phyloP scores from a whole-genome alignment of 768 basidiomycete genomes.

The Agaricus subrufescens region DNA sequence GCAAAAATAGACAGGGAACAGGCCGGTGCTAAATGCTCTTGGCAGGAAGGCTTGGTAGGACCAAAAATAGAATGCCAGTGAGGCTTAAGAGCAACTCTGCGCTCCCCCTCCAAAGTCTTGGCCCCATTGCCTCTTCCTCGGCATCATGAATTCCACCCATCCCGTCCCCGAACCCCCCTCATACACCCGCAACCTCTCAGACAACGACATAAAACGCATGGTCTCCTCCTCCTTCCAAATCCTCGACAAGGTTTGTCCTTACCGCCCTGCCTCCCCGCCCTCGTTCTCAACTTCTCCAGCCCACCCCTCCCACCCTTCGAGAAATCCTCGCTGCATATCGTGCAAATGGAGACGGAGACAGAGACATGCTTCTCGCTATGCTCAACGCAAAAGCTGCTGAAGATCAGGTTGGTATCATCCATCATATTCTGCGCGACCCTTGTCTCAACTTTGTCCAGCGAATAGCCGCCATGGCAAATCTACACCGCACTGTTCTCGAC shows the following conservation, averaged over 20 bases:
- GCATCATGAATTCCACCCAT: conserved; percentile 30
- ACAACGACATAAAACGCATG: conserved; percentile 30
- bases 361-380: conserved; percentile 88
- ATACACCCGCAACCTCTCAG: conserved; percentile 19
- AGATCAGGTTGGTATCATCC: conserved; percentile 64
- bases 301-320: conserved; percentile 75
- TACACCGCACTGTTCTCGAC: conserved; percentile 72
- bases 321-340: conserved; percentile 87
- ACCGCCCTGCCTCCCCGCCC: conserved; percentile 13
- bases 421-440: not conserved
- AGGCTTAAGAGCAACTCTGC: conserved; percentile 42
- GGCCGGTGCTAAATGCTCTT: conserved; percentile 27
- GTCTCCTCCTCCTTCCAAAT: conserved; percentile 33
- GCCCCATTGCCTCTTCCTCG: conserved; percentile 28
- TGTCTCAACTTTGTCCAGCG: conserved; percentile 39
- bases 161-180: conserved; percentile 24
- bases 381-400: conserved; percentile 90
- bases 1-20: conserved; percentile 35
- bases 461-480: conserved; percentile 60
- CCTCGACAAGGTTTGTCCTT: conserved; percentile 36
- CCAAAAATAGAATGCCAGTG: conserved; percentile 41
- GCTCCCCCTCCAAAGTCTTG: conserved; percentile 31
- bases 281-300: conserved; percentile 29
- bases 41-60: conserved; percentile 42
- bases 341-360: conserved; percentile 84